phyloP scores from a whole-genome alignment of 1,284 basidiomycete species.

The Ceratobasidium sp. region DNA sequence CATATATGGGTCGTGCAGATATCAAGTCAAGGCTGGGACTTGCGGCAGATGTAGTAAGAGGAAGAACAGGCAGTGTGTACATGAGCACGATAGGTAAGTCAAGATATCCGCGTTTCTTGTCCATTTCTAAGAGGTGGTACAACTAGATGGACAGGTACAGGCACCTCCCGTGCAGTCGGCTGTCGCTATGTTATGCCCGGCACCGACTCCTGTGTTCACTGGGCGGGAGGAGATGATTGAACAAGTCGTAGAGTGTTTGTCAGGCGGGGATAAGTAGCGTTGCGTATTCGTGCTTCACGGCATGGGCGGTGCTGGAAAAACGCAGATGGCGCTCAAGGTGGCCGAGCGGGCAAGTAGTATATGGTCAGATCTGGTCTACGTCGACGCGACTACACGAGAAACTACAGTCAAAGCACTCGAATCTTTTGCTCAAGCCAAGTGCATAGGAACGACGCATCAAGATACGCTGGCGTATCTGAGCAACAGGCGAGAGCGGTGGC shows the following conservation, averaged over 20 bases:
- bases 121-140: not conserved
- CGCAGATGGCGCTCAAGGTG: not conserved
- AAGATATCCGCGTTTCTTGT: not conserved
- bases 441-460: not conserved
- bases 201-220: conserved; percentile 21
- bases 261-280: not conserved
- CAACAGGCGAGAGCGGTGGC: conserved; percentile 1
- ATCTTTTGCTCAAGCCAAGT: not conserved
- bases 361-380: conserved; percentile 4
- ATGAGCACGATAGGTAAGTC: not conserved
- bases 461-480: not conserved
- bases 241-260: not conserved
- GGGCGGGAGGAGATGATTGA: not conserved
- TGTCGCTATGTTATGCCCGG: not conserved
- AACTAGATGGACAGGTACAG: not conserved
- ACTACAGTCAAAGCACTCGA: not conserved
- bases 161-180: too few relatives aligned
- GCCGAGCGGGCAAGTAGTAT: not conserved
- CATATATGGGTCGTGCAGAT: not conserved
- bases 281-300: conserved; percentile 24
- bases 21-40: not conserved
- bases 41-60: not conserved
- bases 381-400: conserved; percentile 24
- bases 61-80: not conserved
- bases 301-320: conserved; percentile 33